These are phyloP conservation scores for Vanderwaltozyma verrucispora DNA, from an alignment of 805 yeast species.

Conservation along the genomic window DNA sequence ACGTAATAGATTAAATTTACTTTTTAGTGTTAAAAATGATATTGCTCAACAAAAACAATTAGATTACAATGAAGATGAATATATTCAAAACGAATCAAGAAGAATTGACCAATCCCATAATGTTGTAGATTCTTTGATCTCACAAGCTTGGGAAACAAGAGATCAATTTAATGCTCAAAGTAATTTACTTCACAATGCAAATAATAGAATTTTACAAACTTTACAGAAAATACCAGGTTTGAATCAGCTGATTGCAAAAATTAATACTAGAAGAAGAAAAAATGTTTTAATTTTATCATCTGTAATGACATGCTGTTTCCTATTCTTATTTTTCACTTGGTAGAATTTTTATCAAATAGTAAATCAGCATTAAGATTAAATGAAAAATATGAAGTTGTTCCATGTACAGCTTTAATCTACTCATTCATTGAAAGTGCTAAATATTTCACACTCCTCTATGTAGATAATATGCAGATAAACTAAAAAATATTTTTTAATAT, in stretches of 20 bases:
- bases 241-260: constrained; percentile 60
- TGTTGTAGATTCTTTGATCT: constrained; percentile 67
- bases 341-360: constrained; percentile 10
- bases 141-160: constrained; percentile 83
- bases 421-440: too few species aligned
- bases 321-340: constrained; percentile 50
- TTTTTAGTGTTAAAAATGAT: constrained; percentile 70
- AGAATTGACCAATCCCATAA: constrained; percentile 64
- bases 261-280: constrained; percentile 80
- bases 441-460: too few species aligned
- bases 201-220: constrained; percentile 48
- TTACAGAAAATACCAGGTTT: constrained; percentile 75
- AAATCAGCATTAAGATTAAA: too few species aligned
- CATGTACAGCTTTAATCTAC: too few species aligned
- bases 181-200: constrained; percentile 50
- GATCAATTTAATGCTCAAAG: constrained; percentile 76
- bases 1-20: constrained; percentile 62
- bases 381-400: too few species aligned
- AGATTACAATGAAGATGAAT: constrained; percentile 44
- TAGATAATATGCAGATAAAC: too few species aligned
- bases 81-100: constrained; percentile 65
- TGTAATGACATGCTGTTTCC: constrained; percentile 61
- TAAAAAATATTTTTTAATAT: too few species aligned
- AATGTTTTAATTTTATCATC: constrained; percentile 77
- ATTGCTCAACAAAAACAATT: constrained; percentile 50